phyloP scores from a whole-genome alignment of 805 yeast genomes.

The Wickerhamomyces hampshirensis region DNA sequence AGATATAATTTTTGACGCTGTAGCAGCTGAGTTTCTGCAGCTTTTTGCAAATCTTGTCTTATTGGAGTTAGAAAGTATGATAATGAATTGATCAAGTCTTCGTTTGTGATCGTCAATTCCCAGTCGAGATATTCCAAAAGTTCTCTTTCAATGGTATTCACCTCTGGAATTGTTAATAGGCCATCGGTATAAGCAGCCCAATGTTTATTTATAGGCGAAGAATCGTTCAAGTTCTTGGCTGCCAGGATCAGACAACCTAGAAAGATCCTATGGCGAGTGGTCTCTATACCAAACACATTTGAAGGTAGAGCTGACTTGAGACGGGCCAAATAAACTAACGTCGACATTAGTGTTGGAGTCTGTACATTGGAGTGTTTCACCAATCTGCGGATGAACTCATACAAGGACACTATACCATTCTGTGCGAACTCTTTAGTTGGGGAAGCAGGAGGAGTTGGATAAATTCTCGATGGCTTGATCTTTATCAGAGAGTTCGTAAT shows the following conservation, averaged over 20 bases:
- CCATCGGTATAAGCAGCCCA: conserved; percentile 95
- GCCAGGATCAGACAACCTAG: conserved; percentile 83
- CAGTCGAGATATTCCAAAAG: conserved; percentile 77
- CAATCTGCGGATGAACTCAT: conserved; percentile 63
- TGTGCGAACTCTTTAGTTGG: conserved; percentile 21
- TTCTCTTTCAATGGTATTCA: conserved; percentile 89
- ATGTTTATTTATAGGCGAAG: conserved; percentile 92
- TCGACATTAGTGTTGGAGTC: conserved; percentile 91
- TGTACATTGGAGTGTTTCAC: conserved; percentile 85
- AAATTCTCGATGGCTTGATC: conserved; percentile 26
- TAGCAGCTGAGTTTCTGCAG: conserved; percentile 23
- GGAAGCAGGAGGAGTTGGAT: conserved; percentile 37
- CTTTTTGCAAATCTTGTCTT: conserved; percentile 34
- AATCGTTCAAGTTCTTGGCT: conserved; percentile 91
- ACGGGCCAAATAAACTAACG: conserved; percentile 77
- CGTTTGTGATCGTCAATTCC: conserved; percentile 68
- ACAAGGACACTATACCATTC: conserved; percentile 32
- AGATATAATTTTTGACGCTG: conserved; percentile 22
- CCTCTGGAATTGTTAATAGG: conserved; percentile 66
- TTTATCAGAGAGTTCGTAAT: conserved; percentile 55
- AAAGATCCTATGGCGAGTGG: conserved; percentile 91
- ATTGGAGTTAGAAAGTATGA: conserved; percentile 75
- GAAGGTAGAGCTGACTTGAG: conserved; percentile 76
- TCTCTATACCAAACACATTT: conserved; percentile 85
- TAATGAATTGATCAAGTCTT: conserved; percentile 64